A percentile compares a stretch with the other conserved stretches of the same genome.
These are phyloP conservation scores for Wickerhamiella sorbophila DNA, from an alignment of 805 yeast genomes.

Conservation along the genomic window DNA sequence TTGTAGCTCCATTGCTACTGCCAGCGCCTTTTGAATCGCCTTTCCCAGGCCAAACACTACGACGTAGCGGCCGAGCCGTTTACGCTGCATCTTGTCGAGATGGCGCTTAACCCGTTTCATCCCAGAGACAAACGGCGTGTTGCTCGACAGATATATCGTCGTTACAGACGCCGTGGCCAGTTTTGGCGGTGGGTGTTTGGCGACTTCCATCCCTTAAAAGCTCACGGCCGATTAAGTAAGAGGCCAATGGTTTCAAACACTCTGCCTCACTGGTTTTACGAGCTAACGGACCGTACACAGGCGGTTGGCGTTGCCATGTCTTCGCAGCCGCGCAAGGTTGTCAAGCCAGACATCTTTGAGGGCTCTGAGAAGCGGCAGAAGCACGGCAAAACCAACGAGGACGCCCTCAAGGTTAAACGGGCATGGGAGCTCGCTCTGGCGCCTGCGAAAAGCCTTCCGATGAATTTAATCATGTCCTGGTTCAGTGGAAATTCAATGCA, in stretches of 20 bases:
- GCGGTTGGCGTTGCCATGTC: slow-evolving; percentile 11
- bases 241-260: neutral
- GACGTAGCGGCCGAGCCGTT: slow-evolving; percentile 33
- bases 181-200: slow-evolving; percentile 23
- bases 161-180: slow-evolving; percentile 32
- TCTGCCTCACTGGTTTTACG: slow-evolving; percentile 21
- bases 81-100: slow-evolving; percentile 31
- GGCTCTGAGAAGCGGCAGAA: slow-evolving; percentile 3
- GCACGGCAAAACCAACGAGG: slow-evolving; percentile 12
- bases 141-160: slow-evolving; percentile 40
- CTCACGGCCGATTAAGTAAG: no score
- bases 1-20: slow-evolving; percentile 47
- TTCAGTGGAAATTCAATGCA: slow-evolving; percentile 88
- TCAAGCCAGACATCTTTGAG: slow-evolving; percentile 5
- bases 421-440: slow-evolving; percentile 78
- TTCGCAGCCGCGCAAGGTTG: slow-evolving; percentile 7
- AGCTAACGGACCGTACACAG: slow-evolving; percentile 14
- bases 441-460: slow-evolving; percentile 78
- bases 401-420: slow-evolving; percentile 31
- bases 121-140: slow-evolving; percentile 62
- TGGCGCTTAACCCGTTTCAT: slow-evolving; percentile 47
- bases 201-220: neutral
- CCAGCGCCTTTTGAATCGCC: slow-evolving; percentile 48
- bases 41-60: slow-evolving; percentile 64
- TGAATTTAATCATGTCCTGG: slow-evolving; percentile 80